Conservation (phyloP, 108 stramenopile genomes). For the Cyclotella cryptica region DNA sequence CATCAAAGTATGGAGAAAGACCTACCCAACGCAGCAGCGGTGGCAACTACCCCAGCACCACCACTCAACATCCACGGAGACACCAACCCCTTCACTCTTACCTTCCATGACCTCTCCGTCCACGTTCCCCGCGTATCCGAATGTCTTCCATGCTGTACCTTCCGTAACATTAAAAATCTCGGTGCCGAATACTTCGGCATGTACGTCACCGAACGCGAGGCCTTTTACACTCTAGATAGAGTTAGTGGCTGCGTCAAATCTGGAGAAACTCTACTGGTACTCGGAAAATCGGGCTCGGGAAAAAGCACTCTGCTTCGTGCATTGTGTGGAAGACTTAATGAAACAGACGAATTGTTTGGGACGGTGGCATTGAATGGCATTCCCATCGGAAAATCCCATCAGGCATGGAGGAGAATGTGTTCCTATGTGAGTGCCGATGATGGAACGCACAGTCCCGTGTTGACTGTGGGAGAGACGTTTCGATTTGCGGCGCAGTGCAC, state of each 20-base stretch:
- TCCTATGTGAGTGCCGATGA: constrained; percentile 47
- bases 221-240: constrained; percentile 39
- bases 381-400: constrained; percentile 37
- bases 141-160: constrained; percentile 4
- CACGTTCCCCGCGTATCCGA: constrained; percentile 23
- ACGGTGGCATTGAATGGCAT: constrained; percentile 43
- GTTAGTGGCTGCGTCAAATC: constrained; percentile 35
- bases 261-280: constrained; percentile 39
- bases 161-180: constrained; percentile 26
- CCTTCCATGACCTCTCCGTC: constrained; percentile 48
- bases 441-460: constrained; percentile 45
- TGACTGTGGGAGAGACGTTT: constrained; percentile 58
- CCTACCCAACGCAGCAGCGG: not conserved
- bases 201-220: constrained; percentile 19
- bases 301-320: constrained; percentile 43
- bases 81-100: constrained; percentile 20
- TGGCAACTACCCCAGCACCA: not conserved
- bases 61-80: not conserved
- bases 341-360: constrained; percentile 33
- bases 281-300: constrained; percentile 31
- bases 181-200: constrained; percentile 44
- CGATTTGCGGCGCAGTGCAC: constrained; percentile 50
- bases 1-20: constrained; percentile 1
- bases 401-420: constrained; percentile 48
- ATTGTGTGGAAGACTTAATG: constrained; percentile 27